phyloP scores from a whole-genome alignment of 1,139 yeast species.

The Candida gigantensis region DNA sequence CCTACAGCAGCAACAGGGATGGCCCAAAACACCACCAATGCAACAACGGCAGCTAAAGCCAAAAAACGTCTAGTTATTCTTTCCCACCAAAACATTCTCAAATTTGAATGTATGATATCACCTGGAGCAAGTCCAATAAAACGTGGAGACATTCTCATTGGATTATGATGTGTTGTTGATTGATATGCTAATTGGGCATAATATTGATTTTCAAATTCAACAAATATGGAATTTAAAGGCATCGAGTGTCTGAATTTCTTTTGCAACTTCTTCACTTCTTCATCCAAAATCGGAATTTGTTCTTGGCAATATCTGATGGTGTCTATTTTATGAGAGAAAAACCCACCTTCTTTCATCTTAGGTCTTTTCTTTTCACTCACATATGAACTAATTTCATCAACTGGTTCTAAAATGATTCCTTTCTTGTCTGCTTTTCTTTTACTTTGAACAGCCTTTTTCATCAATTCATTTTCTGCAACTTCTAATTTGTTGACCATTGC shows the following conservation, averaged over 20 bases:
- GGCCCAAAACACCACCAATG: conserved; percentile 75
- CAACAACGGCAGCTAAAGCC: conserved; percentile 59
- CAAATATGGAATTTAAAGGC: conserved; percentile 61
- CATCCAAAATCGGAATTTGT: conserved; percentile 54
- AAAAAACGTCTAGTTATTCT: conserved; percentile 58
- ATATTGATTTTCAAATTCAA: conserved; percentile 70
- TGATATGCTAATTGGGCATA: conserved; percentile 73
- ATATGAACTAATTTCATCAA: conserved; percentile 57
- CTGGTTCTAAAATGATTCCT: conserved; percentile 45
- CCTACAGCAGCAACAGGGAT: conserved; percentile 87
- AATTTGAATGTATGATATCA: conserved; percentile 66
- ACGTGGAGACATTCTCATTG: conserved; percentile 50
- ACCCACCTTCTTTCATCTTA: conserved; percentile 55
- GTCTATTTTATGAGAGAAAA: conserved; percentile 59
- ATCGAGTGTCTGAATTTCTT: conserved; percentile 40
- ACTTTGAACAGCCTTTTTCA: conserved; percentile 61
- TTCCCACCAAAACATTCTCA: conserved; percentile 86
- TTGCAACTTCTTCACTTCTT: conserved; percentile 56
- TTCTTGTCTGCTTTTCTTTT: conserved; percentile 70
- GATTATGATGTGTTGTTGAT: conserved; percentile 54
- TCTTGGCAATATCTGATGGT: conserved; percentile 60
- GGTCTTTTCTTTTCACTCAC: conserved; percentile 82
- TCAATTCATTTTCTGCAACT: conserved; percentile 60
- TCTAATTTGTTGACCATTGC: conserved; percentile 66
- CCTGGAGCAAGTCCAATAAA: conserved; percentile 61